Percentiles rank a stretch among this genome's conserved stretches.
phyloP scores from a whole-genome alignment of 176 grass and related monocot species.

The Musa acuminata region DNA sequence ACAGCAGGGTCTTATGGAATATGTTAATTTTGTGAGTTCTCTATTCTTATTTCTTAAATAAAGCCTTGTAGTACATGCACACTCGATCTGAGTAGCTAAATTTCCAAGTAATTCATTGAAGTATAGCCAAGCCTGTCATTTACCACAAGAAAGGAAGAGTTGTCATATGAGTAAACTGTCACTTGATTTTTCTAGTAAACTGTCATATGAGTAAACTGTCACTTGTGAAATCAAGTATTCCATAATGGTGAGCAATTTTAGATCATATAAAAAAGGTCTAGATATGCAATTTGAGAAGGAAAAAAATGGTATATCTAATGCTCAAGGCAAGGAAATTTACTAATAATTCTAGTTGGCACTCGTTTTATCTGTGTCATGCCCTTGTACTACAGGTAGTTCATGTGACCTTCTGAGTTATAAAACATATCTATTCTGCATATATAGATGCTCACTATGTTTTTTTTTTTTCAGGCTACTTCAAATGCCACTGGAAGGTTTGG shows the following conservation, averaged over 20 bases:
- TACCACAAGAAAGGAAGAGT: background rate
- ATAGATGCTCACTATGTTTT: background rate
- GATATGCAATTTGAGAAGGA: too few species aligned
- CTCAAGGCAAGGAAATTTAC: too few species aligned
- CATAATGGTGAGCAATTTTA: too few species aligned
- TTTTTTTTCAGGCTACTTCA: conserved; percentile 51
- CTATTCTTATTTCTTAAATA: background rate
- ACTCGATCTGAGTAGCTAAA: background rate
- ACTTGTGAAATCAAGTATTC: too few species aligned
- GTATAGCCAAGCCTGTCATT: background rate
- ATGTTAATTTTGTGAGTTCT: conserved; percentile 76
- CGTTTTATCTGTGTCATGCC: too few species aligned
- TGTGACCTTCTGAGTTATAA: too few species aligned
- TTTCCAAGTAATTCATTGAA: background rate
- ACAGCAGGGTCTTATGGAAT: conserved; percentile 96
- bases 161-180: background rate
- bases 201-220: background rate
- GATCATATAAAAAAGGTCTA: too few species aligned
- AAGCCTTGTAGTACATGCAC: background rate
- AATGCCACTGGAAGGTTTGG: conserved; percentile 54
- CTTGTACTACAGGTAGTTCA: too few species aligned
- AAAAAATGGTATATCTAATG: too few species aligned
- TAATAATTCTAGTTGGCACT: too few species aligned
- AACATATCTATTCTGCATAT: too few species aligned
- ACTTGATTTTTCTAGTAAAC: too few species aligned